phyloP scores from a whole-genome alignment of 2,329 filamentous ascomycete species.

The Sporothrix luriei region DNA sequence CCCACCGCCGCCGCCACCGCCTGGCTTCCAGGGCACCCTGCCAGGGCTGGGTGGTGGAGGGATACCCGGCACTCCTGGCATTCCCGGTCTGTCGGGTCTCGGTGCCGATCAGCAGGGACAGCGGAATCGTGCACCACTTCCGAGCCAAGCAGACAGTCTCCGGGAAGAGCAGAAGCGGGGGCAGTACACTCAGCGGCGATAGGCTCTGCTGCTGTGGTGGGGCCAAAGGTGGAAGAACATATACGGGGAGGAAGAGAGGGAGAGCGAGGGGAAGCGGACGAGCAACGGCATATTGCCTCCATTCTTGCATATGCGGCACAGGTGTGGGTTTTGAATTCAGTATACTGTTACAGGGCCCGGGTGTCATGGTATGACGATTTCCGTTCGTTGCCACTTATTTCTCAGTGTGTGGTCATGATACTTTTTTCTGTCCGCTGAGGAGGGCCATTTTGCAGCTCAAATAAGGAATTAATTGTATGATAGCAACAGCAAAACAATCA shows the following conservation, averaged over 20 bases:
- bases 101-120: constrained; percentile 43
- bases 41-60: constrained; percentile 40
- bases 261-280: not conserved
- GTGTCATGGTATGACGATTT: not conserved
- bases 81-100: constrained; percentile 39
- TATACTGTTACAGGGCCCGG: not conserved
- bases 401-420: too few species aligned
- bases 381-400: too few species aligned
- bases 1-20: constrained; percentile 42
- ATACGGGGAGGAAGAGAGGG: not conserved
- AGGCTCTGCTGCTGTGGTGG: not conserved
- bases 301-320: not conserved
- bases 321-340: not conserved
- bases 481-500: not conserved
- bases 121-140: constrained; percentile 67
- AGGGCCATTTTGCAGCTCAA: too few species aligned
- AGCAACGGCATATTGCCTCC: not conserved
- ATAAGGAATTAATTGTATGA: not conserved
- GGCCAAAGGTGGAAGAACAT: not conserved
- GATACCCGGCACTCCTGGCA: constrained; percentile 36
- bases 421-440: too few species aligned
- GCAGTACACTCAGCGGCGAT: constrained; percentile 60
- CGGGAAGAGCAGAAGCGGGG: constrained; percentile 72
- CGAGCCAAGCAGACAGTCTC: constrained; percentile 81
- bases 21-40: constrained; percentile 39